Conservation (phyloP, 805 yeast species). For the Candida taoyuanica region DNA sequence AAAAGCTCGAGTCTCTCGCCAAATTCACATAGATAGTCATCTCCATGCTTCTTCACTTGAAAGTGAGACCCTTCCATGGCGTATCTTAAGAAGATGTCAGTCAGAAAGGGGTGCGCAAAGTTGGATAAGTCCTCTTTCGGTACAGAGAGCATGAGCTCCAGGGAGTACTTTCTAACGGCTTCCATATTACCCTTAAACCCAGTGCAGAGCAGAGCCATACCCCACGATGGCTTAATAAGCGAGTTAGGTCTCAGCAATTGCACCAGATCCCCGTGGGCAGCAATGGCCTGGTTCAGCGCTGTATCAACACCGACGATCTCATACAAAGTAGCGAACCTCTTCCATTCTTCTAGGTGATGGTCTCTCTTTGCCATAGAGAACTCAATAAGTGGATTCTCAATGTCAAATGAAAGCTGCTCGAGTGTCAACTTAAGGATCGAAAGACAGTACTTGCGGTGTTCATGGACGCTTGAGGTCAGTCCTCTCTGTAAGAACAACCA, state of each 20-base stretch:
- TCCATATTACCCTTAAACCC: constrained; percentile 78
- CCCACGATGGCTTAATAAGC: constrained; percentile 63
- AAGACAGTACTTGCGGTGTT: constrained; percentile 62
- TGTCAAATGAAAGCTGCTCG: constrained; percentile 32
- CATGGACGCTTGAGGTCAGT: constrained; percentile 52
- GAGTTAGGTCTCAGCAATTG: constrained; percentile 46
- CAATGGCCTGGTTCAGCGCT: constrained; percentile 80
- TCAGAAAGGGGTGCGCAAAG: constrained; percentile 42
- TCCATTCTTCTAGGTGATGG: constrained; percentile 53
- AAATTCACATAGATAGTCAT: constrained; percentile 45
- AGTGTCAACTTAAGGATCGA: constrained; percentile 63
- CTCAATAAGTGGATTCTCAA: constrained; percentile 30
- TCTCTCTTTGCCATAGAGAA: constrained; percentile 12
- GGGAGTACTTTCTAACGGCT: constrained; percentile 61
- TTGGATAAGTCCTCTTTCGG: constrained; percentile 41
- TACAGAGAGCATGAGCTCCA: constrained; percentile 51
- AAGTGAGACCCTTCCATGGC: constrained; percentile 63
- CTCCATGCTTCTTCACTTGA: constrained; percentile 33
- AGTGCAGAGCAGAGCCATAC: constrained; percentile 64
- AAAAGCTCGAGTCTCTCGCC: constrained; percentile 49
- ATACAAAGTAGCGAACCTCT: constrained; percentile 63
- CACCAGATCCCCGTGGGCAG: constrained; percentile 61
- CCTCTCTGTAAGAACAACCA: constrained; percentile 59
- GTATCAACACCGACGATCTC: constrained; percentile 84
- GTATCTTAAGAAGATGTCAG: constrained; percentile 47